Base-by-base conservation (phyloP, 2,329 filamentous ascomycete species). In the Xylaria digitata region DNA sequence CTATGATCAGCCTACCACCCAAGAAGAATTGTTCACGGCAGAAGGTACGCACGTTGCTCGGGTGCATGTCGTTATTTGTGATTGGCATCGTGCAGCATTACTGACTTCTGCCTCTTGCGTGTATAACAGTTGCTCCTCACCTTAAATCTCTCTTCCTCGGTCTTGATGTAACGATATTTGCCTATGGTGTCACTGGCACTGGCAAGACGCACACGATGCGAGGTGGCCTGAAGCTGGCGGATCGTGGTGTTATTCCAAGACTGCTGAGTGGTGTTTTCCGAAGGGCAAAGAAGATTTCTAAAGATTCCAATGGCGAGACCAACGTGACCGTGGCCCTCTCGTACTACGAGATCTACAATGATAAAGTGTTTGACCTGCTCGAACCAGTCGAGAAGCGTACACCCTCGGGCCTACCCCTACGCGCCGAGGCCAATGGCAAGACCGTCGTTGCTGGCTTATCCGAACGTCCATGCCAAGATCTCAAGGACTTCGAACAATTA, bases 181-280 rank as follows among this genome's bases (percentile, higher is more conserved):
- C 94, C 32, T 97, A 97, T 78, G 94, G 94, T 67, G 93, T 95
- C 66, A 97, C 94, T 0, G 94, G 94, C 53, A 97, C 94, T 0
- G 94, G 94, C 63, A 97, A 97, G 82, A 97, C 94, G 66, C 93
- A 97, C 80, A 97, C 94, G 2, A 97, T 97, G 94, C 90, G 94
- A 70, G 94, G 94, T 71, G 94, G 94, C 45, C 88, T 96, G 79
- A 92, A 91, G 77, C 84, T 97, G 62, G 90, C 91, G 5, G 94
- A 97, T 63, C 87, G 94, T 73, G 94, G 94, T 68, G 91, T 96
- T 45, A 97, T 97, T 72, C 94, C 94, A 15, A 85, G 94, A 66
- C 82, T 97, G 63, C 85, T 97, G 49, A 96, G 93, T 79, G 89
- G 88, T 72, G 92, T 98, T 65, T 98, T 95, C 78, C 88, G 95